Base-by-base conservation (phyloP, 768 basidiomycete species). In the Boletus coccyginus region DNA sequence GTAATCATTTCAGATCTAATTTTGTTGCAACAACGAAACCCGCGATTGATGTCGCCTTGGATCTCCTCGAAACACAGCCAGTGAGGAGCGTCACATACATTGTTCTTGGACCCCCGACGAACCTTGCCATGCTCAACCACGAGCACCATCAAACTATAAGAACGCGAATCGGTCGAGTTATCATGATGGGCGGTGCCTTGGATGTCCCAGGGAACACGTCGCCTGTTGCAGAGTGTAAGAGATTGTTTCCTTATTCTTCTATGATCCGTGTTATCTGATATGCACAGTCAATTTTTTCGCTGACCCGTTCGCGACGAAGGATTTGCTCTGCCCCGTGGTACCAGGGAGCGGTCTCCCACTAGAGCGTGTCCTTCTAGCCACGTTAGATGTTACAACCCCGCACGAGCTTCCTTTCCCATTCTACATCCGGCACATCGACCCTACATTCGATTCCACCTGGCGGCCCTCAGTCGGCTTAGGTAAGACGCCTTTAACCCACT, bases 181-280 rank as follows among this genome's bases (percentile, higher is more conserved):
- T 94, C 21, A 87, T 85, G 68, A 96, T 98, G 93, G 94, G 94
- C n/a, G 94, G 93, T 14, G 89, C 93, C 3, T 69, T 98, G 24
- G 92, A 95, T 60, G 90, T 92, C 33, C 92, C 94, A 0, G 94
- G 94, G 3, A 98, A 96, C 62, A 88, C 86, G 0, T 83, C 78
- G 27, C 84, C 92, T 9, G 78, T 82, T 4, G 88, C 93, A 55
- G 94, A 97, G 70, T 96, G 94, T 91, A 72, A 71, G 84, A 68
- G 2, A 21, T 35, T 3, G 32, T 21, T 21, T 42, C 27, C 14
- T 36, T 36, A 0, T 32, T 3, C 16, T 9, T n/a, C 31, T 31
- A 3, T 11, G 11, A 36, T 3, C 13, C 10, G 24, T 40, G 44
- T 21, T 38, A 19, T n/a, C 52, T 60, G 27, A 57, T 19, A 24